Evolutionary conservation across 768 basidiomycete genomes (phyloP), one percentile per base, ranked within the genome.

Genomic region (Tulasnella calospora): DNA sequence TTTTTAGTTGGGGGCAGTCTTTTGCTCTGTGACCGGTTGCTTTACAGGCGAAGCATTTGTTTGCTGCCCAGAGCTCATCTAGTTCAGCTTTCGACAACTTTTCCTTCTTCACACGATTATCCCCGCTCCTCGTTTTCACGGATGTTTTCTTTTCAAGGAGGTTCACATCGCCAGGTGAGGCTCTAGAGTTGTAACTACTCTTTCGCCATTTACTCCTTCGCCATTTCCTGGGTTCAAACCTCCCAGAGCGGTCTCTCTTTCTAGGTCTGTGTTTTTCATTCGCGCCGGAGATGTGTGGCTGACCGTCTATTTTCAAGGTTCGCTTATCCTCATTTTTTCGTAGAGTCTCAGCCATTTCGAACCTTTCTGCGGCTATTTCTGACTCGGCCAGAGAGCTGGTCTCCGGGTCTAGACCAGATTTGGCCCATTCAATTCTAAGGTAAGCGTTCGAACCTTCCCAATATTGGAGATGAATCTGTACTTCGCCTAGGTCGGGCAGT

Each of bases 11-110:
- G 6, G 76, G 76, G 44, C 73, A 76, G 38, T 76, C 70, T 17
- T 72, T 70, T 15, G 33, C 17, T 5, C 3, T 3, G 70, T 76
- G 73, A 41, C 76, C 76, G 13, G 70, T 17, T 35, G 74, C 10
- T 27, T 72, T 23, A 30, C 76, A 78, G 23, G 9, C 9, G 36
- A 78, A 78, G 40, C 76, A 78, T 27, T 78, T 78, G 13, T 47
- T 47, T 23, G 61, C 76, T 7, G 76, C 76, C 73, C 76, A 6
- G 21, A 74, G 70, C 33, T 78, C 76, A 40, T 70, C 70, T 38
- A 8, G 36, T 72, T 70, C 38, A 4, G 61, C 55, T 5, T n/a
- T 17, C 47, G 74, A 15, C 51, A 33, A 9, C 35, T 35, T 38
- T 30, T 36, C 36, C 17, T 69, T 30, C 23, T n/a, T 61, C 40